phyloP scores from a whole-genome alignment of 1,284 basidiomycete genomes.

The Mycena sp. region DNA sequence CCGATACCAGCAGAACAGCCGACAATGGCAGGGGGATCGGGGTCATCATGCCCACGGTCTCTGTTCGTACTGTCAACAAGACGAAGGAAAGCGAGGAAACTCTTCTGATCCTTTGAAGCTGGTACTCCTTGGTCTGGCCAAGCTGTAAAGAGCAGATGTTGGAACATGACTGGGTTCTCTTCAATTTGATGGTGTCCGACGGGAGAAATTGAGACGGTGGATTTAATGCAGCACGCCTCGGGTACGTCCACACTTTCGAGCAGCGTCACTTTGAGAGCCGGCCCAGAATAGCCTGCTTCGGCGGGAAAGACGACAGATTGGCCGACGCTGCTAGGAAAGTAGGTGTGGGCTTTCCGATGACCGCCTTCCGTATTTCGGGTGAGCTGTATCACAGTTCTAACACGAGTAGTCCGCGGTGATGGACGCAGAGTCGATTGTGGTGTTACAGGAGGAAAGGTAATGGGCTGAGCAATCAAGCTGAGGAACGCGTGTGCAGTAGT shows the following conservation, averaged over 20 bases:
- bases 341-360: slow-evolving; percentile 75
- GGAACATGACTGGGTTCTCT: slow-evolving; percentile 59
- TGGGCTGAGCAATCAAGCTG: slow-evolving; percentile 66
- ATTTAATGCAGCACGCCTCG: slow-evolving; percentile 69
- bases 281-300: slow-evolving; percentile 49
- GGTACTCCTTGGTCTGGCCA: slow-evolving; percentile 91
- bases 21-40: slow-evolving; percentile 81
- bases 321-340: slow-evolving; percentile 73
- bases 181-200: slow-evolving; percentile 26
- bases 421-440: slow-evolving; percentile 6
- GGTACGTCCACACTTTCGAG: slow-evolving; percentile 52
- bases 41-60: slow-evolving; percentile 51
- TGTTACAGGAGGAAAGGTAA: slow-evolving; percentile 49
- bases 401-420: slow-evolving; percentile 45
- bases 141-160: slow-evolving; percentile 75
- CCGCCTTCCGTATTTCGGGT: slow-evolving; percentile 75
- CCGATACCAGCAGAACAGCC: slow-evolving; percentile 93
- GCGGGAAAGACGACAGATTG: slow-evolving; percentile 61
- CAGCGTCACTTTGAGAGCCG: slow-evolving; percentile 64
- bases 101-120: slow-evolving; percentile 59
- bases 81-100: slow-evolving; percentile 67
- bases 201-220: slow-evolving; percentile 52
- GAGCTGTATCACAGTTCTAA: slow-evolving; percentile 83
- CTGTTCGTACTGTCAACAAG: slow-evolving; percentile 71
- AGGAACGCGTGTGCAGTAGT: slow-evolving; percentile 79